phyloP scores from a whole-genome alignment of 108 stramenopile genomes.

The Conticribra weissflogii region DNA sequence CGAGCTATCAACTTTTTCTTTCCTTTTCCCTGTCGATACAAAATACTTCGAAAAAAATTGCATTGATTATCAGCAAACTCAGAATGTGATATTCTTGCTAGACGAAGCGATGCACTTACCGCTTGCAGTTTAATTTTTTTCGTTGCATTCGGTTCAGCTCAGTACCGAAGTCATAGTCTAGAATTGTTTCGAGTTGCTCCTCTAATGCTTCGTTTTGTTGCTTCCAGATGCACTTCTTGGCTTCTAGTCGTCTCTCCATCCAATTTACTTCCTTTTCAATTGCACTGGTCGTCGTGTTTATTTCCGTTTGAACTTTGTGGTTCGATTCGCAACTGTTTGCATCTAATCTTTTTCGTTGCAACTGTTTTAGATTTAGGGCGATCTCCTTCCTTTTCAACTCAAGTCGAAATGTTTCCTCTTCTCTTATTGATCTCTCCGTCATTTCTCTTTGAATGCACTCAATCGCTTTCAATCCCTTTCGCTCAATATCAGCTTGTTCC shows the following conservation, averaged over 20 bases:
- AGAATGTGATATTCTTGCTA: too few relatives aligned
- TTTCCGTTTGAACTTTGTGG: constrained; percentile 4
- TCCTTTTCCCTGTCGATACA: constrained; percentile 11
- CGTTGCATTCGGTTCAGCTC: neutral
- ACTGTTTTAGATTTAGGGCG: neutral
- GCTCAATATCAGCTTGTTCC: constrained; percentile 1
- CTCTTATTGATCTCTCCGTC: neutral
- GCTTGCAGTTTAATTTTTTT: neutral
- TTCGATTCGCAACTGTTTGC: constrained; percentile 5
- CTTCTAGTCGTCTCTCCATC: constrained; percentile 2
- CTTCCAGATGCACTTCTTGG: constrained; percentile 19
- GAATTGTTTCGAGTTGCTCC: neutral
- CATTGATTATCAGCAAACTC: too few relatives aligned
- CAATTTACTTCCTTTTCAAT: constrained; percentile 5
- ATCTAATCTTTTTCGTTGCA: neutral
- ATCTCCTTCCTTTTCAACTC: constrained; percentile 13
- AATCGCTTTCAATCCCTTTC: constrained; percentile 8
- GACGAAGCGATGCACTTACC: too few relatives aligned
- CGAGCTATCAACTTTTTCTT: constrained; percentile 4
- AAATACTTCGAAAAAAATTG: constrained; percentile 10
- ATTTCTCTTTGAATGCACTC: constrained; percentile 5
- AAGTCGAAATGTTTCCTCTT: neutral
- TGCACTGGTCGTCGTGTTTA: neutral
- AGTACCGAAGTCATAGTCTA: constrained; percentile 7
- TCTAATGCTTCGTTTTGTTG: neutral